A percentile compares a stretch with the other conserved stretches of the same genome.
phyloP scores from a whole-genome alignment of 1,284 basidiomycete species.

The Trichosporon sp. region DNA sequence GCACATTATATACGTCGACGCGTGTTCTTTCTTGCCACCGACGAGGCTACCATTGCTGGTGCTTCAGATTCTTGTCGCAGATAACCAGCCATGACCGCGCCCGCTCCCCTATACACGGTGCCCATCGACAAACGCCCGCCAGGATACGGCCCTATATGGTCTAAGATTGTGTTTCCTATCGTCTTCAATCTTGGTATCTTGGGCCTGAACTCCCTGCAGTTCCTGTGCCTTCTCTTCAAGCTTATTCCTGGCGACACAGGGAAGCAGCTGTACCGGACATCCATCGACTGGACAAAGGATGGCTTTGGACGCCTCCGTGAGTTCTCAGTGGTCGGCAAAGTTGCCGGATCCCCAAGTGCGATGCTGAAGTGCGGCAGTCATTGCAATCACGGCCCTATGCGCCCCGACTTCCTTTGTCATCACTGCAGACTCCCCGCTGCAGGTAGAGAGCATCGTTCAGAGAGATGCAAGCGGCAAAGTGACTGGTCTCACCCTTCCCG shows the following conservation, averaged over 20 bases:
- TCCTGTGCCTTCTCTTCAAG: slow-evolving; percentile 59
- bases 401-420: slow-evolving; percentile 69
- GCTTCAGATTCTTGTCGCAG: neutral
- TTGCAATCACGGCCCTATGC: slow-evolving; percentile 61
- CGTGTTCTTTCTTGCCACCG: neutral
- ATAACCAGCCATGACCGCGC: neutral
- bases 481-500: slow-evolving; percentile 62
- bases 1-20: neutral
- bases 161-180: slow-evolving; percentile 56
- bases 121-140: slow-evolving; percentile 60
- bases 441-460: slow-evolving; percentile 50
- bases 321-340: slow-evolving; percentile 29
- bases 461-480: slow-evolving; percentile 56
- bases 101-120: slow-evolving; percentile 50
- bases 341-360: too few relatives aligned
- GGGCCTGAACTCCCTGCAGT: slow-evolving; percentile 64
- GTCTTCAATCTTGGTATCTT: slow-evolving; percentile 64
- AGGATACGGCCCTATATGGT: slow-evolving; percentile 55
- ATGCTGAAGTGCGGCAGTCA: slow-evolving; percentile 26
- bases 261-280: slow-evolving; percentile 58
- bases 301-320: slow-evolving; percentile 68
- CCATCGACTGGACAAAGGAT: slow-evolving; percentile 73
- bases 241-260: slow-evolving; percentile 29
- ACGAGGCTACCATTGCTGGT: neutral
- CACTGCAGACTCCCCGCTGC: slow-evolving; percentile 50